Base-by-base conservation (phyloP, 139 green algal species). In the Bryopsis sp. region DNA sequence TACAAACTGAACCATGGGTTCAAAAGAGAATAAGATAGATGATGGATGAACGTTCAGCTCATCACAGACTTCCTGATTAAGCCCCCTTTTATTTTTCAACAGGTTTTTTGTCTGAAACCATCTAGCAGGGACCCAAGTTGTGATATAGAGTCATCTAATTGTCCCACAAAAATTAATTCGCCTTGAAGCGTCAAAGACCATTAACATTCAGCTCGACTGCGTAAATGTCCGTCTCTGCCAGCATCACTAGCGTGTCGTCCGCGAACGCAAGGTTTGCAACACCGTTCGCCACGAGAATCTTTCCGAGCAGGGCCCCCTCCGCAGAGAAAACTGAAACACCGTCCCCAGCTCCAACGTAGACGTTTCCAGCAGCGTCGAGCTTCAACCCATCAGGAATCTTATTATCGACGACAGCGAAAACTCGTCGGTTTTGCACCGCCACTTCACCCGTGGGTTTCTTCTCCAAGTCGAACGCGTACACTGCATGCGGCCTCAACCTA, bases 251-350 rank as follows among this genome's bases (percentile, higher is more conserved):
- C 11, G n/a, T 19, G 37, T 73, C 29, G 2, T 47, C 35, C 8
- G 33, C 67, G 67, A 73, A 73, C 22, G 58, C 67, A n/a, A 73
- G 67, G 37, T 73, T 73, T 1, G 67, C 48, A 2, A 70, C 67
- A 36, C 67, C 67, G 26, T 58, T 58, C 31, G 57, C 67, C 22
- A 71, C 33, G 11, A 70, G 4, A 11, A 74, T 5, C 19, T n/a
- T 72, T 2, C 68, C 68, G 2, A 74, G 57, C 0, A 69, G 58
- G 39, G 62, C 37, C 5, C 68, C 68, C 34, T 32, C 47, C 4
- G 68, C 59, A 1, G 28, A 46, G 46, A 72, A 74, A 5, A 74
- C 58, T 7, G 68, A 58, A 11, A 72, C 68, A 1, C 68, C 68
- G 48, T 36, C 68, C 8, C 68, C 68, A 1, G 68, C 69, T 3